These are phyloP conservation scores for Metschnikowia orientalis DNA, from an alignment of 805 yeast genomes.

Conservation along the genomic window DNA sequence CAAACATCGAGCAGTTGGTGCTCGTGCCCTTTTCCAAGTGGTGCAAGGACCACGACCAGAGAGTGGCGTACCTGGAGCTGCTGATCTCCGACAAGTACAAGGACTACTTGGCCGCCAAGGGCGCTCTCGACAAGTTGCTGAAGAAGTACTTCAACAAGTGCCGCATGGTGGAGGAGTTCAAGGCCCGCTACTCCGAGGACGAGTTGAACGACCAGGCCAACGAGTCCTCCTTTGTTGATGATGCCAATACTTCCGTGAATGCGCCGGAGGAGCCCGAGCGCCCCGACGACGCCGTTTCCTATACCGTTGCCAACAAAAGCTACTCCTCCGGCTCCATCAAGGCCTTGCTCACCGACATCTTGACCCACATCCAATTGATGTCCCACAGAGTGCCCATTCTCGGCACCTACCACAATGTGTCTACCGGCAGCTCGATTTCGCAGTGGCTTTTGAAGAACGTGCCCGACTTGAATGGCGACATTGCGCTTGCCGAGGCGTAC, in stretches of 20 bases:
- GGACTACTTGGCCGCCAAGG: conserved; percentile 45
- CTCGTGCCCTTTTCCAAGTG: conserved; percentile 68
- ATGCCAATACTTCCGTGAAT: neutral
- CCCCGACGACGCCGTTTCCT: conserved; percentile 13
- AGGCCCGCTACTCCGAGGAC: conserved; percentile 43
- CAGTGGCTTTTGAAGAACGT: conserved; percentile 52
- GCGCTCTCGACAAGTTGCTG: conserved; percentile 52
- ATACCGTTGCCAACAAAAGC: conserved; percentile 30
- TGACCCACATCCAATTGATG: conserved; percentile 43
- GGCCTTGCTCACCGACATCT: conserved; percentile 32
- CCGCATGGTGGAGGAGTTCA: conserved; percentile 64
- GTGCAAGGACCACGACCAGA: conserved; percentile 66
- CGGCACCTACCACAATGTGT: conserved; percentile 60
- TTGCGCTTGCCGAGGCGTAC: conserved; percentile 60
- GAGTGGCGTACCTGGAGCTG: conserved; percentile 59
- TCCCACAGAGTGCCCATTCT: conserved; percentile 62
- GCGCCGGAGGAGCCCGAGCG: conserved; percentile 20
- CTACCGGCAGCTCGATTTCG: conserved; percentile 58
- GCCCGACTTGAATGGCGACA: conserved; percentile 39
- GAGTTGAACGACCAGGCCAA: conserved; percentile 26
- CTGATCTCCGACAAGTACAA: conserved; percentile 48
- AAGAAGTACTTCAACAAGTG: conserved; percentile 75
- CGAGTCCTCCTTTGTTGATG: conserved; percentile 1
- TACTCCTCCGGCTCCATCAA: conserved; percentile 29
- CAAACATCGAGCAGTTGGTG: conserved; percentile 55